Evolutionary conservation across 148 eudicot genomes (phyloP), one percentile per base, ranked within the genome.

Genomic region (Cornus florida): DNA sequence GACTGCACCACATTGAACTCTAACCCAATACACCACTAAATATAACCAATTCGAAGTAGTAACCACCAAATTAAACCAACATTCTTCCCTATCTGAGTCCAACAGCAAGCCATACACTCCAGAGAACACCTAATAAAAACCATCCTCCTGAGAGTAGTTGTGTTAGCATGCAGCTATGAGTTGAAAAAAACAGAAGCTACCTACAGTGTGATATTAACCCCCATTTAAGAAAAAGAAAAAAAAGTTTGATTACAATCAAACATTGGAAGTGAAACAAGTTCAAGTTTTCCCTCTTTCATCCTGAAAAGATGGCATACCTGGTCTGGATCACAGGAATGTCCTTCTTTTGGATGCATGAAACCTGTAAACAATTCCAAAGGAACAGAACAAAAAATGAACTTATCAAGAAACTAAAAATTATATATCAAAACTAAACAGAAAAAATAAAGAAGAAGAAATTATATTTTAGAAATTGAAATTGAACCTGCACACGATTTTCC

Each of bases 261-360:
- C 10, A 43, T 9, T 43, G 48, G 48, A 43, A 2, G 48, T 43
- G 48, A 43, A 35, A 43, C 48, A 68, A 68, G 20, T 73, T 67
- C 68, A 32, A 66, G 16, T 62, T 68, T 31, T 38, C 39, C 31
- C 33, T 38, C 67, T 39, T n/a, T 67, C 41, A 50, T 8, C 64
- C 28, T 74, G 22, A 76, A 67, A 77, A 69, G 59, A 75, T n/a
- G 28, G 60, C 88, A 69, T 85, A 95, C 98, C 96, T 85, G 76
- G 92, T 93, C 83, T 93, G 89, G 77, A 87, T 39, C 43, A 83
- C 71, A 64, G 86, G 80, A 85, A 81, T 77, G 67, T 90, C 92
- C 71, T 83, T 89, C 84, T 84, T 84, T 75, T 82, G 84, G 87
- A 85, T 82, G 73, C 87, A 86, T 24, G 84, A 86, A 32, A 94